Conservation (phyloP, 1,284 basidiomycete species). For the Moniliella sp. region DNA sequence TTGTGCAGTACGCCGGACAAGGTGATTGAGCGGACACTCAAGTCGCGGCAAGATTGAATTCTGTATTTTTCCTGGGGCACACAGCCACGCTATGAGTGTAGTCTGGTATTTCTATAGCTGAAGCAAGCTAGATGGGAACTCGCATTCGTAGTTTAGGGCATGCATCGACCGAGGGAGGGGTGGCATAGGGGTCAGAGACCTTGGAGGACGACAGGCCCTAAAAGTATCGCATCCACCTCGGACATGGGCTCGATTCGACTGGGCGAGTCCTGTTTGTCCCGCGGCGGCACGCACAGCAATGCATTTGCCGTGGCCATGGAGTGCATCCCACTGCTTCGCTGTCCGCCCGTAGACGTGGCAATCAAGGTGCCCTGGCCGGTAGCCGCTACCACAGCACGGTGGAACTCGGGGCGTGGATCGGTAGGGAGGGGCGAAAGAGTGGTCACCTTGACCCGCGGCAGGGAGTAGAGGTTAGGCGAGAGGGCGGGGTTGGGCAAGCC, state of each 20-base stretch:
- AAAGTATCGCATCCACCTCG: slow-evolving; percentile 7
- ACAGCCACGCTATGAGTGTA: too few species aligned
- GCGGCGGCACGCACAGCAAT: slow-evolving; percentile 14
- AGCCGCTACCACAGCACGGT: slow-evolving; percentile 48
- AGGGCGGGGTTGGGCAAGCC: not conserved
- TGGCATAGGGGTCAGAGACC: too few species aligned
- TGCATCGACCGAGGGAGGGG: too few species aligned
- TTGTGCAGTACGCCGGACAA: slow-evolving; percentile 30
- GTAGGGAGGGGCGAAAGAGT: slow-evolving; percentile 45
- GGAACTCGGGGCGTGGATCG: slow-evolving; percentile 58
- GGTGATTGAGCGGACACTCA: slow-evolving; percentile 28
- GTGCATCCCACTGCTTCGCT: slow-evolving; percentile 23
- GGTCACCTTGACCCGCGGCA: slow-evolving; percentile 49
- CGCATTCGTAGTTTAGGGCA: too few species aligned
- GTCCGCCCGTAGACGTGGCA: slow-evolving; percentile 40
- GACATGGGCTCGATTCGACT: slow-evolving; percentile 2
- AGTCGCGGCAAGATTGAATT: slow-evolving; percentile 12
- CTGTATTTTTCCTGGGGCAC: too few species aligned
- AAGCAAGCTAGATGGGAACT: too few species aligned
- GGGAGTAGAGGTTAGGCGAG: slow-evolving; percentile 37
- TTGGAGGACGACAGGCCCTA: too few species aligned
- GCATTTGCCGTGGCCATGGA: slow-evolving; percentile 24
- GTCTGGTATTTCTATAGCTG: too few species aligned
- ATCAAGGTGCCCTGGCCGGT: slow-evolving; percentile 37
- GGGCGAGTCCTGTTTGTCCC: not conserved